Evolutionary conservation across 768 basidiomycete species (phyloP).

Genomic region (Podaxis sp.): DNA sequence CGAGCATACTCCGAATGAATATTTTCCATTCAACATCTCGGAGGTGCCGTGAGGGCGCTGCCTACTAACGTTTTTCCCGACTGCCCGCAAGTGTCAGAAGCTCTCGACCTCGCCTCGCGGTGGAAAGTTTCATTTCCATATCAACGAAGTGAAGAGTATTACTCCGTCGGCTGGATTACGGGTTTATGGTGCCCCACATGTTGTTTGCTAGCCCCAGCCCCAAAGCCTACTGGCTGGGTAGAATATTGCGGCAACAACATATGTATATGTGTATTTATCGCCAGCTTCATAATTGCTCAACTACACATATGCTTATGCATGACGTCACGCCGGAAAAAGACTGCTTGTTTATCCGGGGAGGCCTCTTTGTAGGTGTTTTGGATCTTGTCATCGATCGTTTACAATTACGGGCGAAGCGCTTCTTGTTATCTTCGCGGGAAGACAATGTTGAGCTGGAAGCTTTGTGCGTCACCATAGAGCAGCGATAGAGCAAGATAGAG

Average conservation of each 20-base stretch:
- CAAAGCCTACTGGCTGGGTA: neutral
- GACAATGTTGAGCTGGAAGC: neutral
- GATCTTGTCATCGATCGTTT: neutral
- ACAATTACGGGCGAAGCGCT: neutral
- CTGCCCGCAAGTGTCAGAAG: neutral
- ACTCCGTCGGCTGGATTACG: neutral
- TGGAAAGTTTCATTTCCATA: neutral
- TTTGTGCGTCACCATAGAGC: neutral
- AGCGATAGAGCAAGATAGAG: neutral
- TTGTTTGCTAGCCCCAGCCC: neutral
- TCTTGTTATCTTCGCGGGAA: neutral
- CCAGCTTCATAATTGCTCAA: too few species aligned
- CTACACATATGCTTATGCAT: neutral
- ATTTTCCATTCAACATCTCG: neutral
- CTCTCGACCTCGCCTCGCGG: neutral
- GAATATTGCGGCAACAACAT: too few species aligned
- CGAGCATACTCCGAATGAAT: neutral
- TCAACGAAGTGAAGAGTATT: neutral
- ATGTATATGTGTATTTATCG: too few species aligned
- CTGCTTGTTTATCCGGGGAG: neutral
- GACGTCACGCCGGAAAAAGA: neutral
- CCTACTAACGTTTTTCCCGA: neutral
- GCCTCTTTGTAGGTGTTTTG: neutral
- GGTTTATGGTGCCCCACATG: neutral
- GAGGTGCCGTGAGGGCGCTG: neutral